Evolutionary conservation across 108 stramenopile species (phyloP).

Genomic region (Fistulifera pelliculosa): DNA sequence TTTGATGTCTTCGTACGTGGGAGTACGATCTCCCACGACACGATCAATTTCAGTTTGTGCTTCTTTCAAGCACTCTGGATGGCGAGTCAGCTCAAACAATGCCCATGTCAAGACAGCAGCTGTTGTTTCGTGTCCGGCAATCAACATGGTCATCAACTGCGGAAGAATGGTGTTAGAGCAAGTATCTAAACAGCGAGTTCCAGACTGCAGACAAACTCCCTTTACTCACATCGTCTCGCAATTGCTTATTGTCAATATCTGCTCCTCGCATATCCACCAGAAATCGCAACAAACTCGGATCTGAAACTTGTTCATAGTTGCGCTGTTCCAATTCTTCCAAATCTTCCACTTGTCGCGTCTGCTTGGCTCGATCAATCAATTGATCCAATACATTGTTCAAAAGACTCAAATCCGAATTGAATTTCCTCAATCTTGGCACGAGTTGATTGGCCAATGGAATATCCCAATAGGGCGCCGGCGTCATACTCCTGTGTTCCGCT

Average conservation of each 20-base stretch:
- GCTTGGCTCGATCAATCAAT: constrained; percentile 75
- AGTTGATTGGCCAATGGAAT: constrained; percentile 85
- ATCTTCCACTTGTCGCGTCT: constrained; percentile 68
- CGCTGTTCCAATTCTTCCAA: constrained; percentile 87
- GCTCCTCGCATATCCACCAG: constrained; percentile 94
- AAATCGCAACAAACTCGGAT: constrained; percentile 90
- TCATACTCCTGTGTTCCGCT: constrained; percentile 91
- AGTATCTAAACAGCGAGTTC: background rate
- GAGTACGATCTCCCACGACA: constrained; percentile 80
- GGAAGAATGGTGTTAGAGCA: background rate
- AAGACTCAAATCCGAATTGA: constrained; percentile 81
- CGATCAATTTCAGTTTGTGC: constrained; percentile 78
- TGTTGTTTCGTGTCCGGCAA: constrained; percentile 97
- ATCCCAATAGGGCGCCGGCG: constrained; percentile 94
- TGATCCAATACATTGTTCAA: constrained; percentile 87
- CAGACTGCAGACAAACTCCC: background rate
- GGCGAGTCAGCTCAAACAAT: constrained; percentile 83
- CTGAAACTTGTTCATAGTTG: constrained; percentile 81
- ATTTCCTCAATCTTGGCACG: constrained; percentile 86
- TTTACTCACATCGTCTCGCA: constrained; percentile 71
- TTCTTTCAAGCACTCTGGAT: constrained; percentile 70
- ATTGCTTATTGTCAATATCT: constrained; percentile 86
- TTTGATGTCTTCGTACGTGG: constrained; percentile 79
- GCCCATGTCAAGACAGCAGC: constrained; percentile 95
- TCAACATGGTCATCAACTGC: constrained; percentile 90